Evolutionary conservation across 192 early-diverging fungal genomes (phyloP), one percentile per base, ranked within the genome.

Genomic region (Kickxella alabastrina): DNA sequence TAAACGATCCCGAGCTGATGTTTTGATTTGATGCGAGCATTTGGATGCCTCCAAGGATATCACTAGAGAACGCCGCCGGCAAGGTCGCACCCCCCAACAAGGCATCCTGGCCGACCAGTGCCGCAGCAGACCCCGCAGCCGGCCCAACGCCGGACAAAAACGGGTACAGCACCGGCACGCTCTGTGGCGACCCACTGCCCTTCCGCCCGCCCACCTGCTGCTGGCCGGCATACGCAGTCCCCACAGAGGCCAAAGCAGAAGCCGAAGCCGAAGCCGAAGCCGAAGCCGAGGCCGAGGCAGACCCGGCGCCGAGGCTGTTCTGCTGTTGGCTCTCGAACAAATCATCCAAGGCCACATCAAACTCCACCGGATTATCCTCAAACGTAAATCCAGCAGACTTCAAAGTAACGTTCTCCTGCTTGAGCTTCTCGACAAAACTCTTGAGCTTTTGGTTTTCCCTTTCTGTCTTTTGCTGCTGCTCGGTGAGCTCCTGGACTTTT

Each of bases 401-500:
- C 14, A 75, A 57, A 52, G 59, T 36, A 14, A 34, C 31, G 36
- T 79, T 79, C 24, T 79, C 71, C 13, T 52, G 15, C 43, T 62
- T 48, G 15, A 79, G 67, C 39, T 56, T 29, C 13, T 71, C 64
- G 22, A 79, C 62, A n/a, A 25, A 41, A 48, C 42, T 36, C 26
- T 49, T 52, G 22, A 79, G 57, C 53, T 67, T 32, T 26, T 57
- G 21, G 60, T 75, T 79, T 48, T 79, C 71, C 15, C 66, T 53
- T 39, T 62, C 67, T n/a, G 84, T 75, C 47, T 60, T 49, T 32
- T 68, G 67, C 27, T 82, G 77, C 5, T 67, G 62, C 25, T 82
- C 83, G 27, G 87, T 80, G 51, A 90, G 69, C 43, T 82, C 75
- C 44, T 85, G 81, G 6, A 87, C 84, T 42, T 83, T 80, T 1